Base-by-base conservation (phyloP, 192 early-diverging fungal species). In the Lunasporangiospora selenospora region DNA sequence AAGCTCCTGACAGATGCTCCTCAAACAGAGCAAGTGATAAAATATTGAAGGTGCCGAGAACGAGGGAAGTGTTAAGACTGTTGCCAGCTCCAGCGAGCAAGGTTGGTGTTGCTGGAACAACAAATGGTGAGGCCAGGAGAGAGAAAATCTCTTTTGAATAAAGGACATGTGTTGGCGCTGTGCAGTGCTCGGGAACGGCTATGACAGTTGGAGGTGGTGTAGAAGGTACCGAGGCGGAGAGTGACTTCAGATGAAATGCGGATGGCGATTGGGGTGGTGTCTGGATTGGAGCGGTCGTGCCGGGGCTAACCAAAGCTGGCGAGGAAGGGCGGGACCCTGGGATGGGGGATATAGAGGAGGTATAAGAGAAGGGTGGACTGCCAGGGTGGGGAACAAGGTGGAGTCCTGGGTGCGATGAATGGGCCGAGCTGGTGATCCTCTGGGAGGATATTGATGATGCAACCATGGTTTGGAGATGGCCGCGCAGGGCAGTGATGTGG, bases 1-100 rank as follows among this genome's bases (percentile, higher is more conserved):
- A 48, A 13, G 67, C 38, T 27, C 62, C 61, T 15, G 80, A 70
- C 59, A 84, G 30, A 6, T 73, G 67, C 49, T 84, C 78, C 53
- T 84, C 83, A 56, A 84, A 84, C 19, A 84, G 50, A 18, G 76
- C 71, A 6, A 84, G 44, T 18, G 70, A 75, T 31, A 81, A 33
- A 6, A 84, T 49, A 49, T 84, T 84, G 55, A 71, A 81, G n/a
- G 42, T 63, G 18, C 49, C 64, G 9, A 81, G 34, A 6, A 77
- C 21, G 8, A 64, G 7, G 7, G 65, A 37, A n/a, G 48, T 67
- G 13, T 50, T 50, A 24, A 59, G 30, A 0, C 48, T 58, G 27
- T 67, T 54, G 18, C 53, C 40, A 0, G 65, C 55, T 4, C 53
- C 55, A 3, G n/a, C 13, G 12, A 67, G 33, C 15, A 58, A 42